Evolutionary conservation across 176 grass and related monocot species (phyloP).

Genomic region (Themeda triandra): DNA sequence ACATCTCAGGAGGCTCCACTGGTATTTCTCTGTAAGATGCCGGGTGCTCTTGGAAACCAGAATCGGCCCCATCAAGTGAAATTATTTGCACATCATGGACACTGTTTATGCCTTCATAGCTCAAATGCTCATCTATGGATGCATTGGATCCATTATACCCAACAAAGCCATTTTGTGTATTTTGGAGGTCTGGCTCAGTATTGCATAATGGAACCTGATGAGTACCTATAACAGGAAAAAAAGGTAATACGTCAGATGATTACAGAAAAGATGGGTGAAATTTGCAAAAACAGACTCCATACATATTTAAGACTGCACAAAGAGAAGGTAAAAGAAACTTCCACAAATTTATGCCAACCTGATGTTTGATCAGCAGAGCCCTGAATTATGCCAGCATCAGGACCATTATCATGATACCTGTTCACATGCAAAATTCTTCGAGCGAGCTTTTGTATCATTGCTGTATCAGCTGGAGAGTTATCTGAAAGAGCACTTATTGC

Average conservation of each 20-base stretch:
- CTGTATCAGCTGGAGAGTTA: conserved; percentile 81
- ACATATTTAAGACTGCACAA: background rate
- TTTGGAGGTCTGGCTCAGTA: conserved; percentile 45
- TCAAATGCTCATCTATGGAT: conserved; percentile 13
- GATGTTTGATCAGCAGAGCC: background rate
- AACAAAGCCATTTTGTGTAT: conserved; percentile 25
- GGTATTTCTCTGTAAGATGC: conserved; percentile 52
- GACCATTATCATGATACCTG: conserved; percentile 49
- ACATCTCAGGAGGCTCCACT: conserved; percentile 79
- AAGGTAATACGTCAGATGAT: background rate
- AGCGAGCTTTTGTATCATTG: conserved; percentile 85
- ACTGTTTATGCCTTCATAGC: conserved; percentile 20
- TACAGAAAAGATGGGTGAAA: background rate
- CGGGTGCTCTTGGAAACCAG: conserved; percentile 24
- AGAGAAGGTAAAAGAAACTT: conserved; percentile 11
- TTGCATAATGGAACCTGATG: conserved; percentile 36
- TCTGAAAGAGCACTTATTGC: conserved; percentile 81
- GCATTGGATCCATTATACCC: conserved; percentile 29
- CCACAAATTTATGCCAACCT: conserved; percentile 18
- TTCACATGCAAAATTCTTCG: conserved; percentile 81
- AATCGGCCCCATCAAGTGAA: conserved; percentile 43
- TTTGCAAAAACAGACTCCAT: background rate
- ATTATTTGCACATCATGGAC: conserved; percentile 33
- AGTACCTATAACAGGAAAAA: conserved; percentile 31
- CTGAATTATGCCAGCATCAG: conserved; percentile 22